Conservation (phyloP, 345 rosid genomes). For the Angophora floribunda region DNA sequence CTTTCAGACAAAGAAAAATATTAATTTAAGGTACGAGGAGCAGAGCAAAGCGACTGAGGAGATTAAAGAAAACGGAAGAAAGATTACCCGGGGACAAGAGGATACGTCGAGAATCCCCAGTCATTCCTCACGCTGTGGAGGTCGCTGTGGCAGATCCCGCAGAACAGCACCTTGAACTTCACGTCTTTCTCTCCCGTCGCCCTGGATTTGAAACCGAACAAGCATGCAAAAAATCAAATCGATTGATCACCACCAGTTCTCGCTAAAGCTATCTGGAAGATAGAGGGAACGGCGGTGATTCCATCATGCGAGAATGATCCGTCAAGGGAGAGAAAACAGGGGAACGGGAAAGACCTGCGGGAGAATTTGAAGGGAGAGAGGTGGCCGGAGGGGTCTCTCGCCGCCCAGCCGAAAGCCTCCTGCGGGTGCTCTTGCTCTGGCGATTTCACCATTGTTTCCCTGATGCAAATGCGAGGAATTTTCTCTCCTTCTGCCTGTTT, state of each 20-base stretch:
- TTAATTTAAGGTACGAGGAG: background rate
- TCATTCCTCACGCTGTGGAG: constrained; percentile 39
- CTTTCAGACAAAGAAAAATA: background rate
- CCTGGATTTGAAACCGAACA: constrained; percentile 9
- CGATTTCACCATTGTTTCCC: background rate
- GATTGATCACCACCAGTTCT: background rate
- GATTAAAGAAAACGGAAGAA: background rate
- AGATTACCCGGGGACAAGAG: constrained; percentile 62
- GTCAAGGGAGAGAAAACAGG: background rate
- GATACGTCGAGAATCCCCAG: constrained; percentile 40
- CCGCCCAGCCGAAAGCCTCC: constrained; percentile 53
- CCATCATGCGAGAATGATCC: background rate
- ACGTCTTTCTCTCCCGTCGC: constrained; percentile 53
- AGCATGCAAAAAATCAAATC: background rate
- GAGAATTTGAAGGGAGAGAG: constrained; percentile 55
- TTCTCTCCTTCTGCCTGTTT: background rate
- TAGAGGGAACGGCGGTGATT: background rate
- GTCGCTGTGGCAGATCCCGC: constrained; percentile 75
- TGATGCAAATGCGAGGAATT: background rate
- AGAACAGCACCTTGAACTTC: constrained; percentile 42
- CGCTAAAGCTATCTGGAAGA: background rate
- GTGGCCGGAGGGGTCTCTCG: constrained; percentile 41
- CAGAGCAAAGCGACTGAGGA: background rate
- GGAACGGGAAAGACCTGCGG: constrained; percentile 31
- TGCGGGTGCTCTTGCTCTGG: constrained; percentile 12